These are phyloP conservation scores for Copromyces sp. DNA, from an alignment of 495 filamentous ascomycete species.

Conservation along the genomic window DNA sequence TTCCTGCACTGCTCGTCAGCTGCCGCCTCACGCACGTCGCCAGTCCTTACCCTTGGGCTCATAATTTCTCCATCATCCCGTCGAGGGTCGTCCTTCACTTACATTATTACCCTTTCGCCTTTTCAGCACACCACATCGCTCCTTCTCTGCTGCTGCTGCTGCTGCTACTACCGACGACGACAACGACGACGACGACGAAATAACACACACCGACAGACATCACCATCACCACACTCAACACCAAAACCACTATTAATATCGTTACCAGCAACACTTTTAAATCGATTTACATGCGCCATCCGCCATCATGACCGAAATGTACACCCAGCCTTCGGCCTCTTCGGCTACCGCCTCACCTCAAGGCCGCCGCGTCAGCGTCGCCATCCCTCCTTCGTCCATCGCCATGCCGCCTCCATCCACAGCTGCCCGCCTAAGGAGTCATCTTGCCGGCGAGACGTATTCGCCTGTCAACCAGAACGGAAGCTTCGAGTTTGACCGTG, in stretches of 20 bases:
- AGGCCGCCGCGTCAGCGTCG: conserved; percentile 6
- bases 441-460: conserved; percentile 19
- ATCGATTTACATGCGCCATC: conserved; percentile 1
- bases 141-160: neutral
- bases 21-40: neutral
- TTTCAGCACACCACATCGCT: neutral
- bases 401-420: conserved; percentile 11
- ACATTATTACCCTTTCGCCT: neutral
- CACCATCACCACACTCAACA: neutral
- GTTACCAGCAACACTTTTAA: neutral
- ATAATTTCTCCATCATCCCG: neutral
- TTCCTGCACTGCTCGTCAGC: neutral
- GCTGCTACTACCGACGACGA: too few species aligned
- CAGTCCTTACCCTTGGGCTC: neutral
- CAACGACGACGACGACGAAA: neutral
- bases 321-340: conserved; percentile 14
- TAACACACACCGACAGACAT: neutral
- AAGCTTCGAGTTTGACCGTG: conserved; percentile 87
- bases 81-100: neutral
- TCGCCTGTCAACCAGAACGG: conserved; percentile 86
- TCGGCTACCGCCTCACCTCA: conserved; percentile 11
- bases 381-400: conserved; percentile 14
- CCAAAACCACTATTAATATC: neutral
- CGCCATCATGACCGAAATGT: conserved; percentile 20
- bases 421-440: conserved; percentile 8